A percentile compares a stretch with the other conserved stretches of the same genome.
These are phyloP conservation scores for Saccharomycopsis microspora DNA, from an alignment of 805 yeast species.

Conservation along the genomic window DNA sequence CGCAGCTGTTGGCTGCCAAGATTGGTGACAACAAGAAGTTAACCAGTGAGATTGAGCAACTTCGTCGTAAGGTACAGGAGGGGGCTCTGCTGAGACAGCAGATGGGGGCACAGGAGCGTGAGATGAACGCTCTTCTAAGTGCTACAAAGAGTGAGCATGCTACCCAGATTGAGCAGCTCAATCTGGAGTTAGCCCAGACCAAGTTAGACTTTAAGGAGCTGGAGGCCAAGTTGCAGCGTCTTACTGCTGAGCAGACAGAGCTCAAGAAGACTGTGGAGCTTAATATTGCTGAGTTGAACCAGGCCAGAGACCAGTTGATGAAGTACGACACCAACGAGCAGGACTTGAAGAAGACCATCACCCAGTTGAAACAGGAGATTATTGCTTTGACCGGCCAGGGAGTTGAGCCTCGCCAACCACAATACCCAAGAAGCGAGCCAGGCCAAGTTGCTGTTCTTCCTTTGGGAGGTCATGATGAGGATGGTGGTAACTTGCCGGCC, in stretches of 20 bases:
- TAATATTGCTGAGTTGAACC: conserved; percentile 49
- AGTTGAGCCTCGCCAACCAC: conserved; percentile 4
- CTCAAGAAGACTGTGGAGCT: conserved; percentile 52
- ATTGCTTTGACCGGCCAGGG: conserved; percentile 24
- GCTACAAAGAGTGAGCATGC: conserved; percentile 36
- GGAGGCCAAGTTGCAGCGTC: conserved; percentile 44
- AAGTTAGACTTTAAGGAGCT: conserved; percentile 48
- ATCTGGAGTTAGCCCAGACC: conserved; percentile 42
- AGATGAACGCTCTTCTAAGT: conserved; percentile 35
- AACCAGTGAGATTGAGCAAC: conserved; percentile 42
- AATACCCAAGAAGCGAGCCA: too few relatives aligned
- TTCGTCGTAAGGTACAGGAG: conserved; percentile 41
- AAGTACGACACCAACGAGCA: conserved; percentile 54
- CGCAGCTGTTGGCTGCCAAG: conserved; percentile 70
- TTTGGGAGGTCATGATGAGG: conserved; percentile 32
- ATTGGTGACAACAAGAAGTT: conserved; percentile 74
- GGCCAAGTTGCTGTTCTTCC: conserved; percentile 1
- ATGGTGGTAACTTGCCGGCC: conserved; percentile 37
- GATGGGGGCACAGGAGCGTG: conserved; percentile 43
- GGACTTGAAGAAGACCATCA: conserved; percentile 51
- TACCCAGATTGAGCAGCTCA: conserved; percentile 36
- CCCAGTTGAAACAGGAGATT: conserved; percentile 35
- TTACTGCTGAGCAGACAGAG: conserved; percentile 48
- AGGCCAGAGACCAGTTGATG: conserved; percentile 45
- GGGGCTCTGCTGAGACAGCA: conserved; percentile 41